Conservation (phyloP, 108 stramenopile genomes). For the Nitzschia palea region DNA sequence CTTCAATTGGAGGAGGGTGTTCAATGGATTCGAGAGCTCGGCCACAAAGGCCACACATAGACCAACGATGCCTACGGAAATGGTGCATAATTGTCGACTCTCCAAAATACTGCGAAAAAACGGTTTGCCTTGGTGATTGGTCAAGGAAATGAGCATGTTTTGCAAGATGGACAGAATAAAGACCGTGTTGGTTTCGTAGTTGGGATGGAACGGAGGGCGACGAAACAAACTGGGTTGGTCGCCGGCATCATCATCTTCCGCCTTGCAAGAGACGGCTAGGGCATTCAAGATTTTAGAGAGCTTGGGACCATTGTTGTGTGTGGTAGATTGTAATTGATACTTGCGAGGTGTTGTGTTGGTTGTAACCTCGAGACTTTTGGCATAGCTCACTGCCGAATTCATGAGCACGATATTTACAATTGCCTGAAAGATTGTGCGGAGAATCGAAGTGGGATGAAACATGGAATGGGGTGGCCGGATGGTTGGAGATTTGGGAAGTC, state of each 20-base stretch:
- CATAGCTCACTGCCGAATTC: conserved; percentile 36
- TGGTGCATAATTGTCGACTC: conserved; percentile 20
- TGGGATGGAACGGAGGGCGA: conserved; percentile 57
- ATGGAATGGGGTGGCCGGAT: conserved; percentile 47
- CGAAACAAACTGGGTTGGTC: conserved; percentile 19
- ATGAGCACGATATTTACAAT: conserved; percentile 47
- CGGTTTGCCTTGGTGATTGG: conserved; percentile 57
- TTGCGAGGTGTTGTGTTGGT: no score
- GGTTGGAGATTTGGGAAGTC: conserved; percentile 24
- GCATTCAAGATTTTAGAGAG: neutral
- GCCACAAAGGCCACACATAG: conserved; percentile 14
- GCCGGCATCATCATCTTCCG: neutral
- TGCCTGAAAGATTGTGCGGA: conserved; percentile 47
- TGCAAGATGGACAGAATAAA: conserved; percentile 65
- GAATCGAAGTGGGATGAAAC: conserved; percentile 35
- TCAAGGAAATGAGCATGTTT: conserved; percentile 46
- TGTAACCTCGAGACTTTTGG: conserved; percentile 34
- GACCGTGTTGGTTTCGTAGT: conserved; percentile 60
- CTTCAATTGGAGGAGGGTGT: conserved; percentile 27
- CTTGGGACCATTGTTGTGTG: neutral
- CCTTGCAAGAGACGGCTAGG: neutral
- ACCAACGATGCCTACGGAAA: conserved; percentile 3
- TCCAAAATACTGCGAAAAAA: conserved; percentile 58
- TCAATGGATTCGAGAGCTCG: conserved; percentile 20
- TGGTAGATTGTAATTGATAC: no score